Evolutionary conservation across 768 basidiomycete species (phyloP).

Genomic region (Hydnomerulius pinastri): DNA sequence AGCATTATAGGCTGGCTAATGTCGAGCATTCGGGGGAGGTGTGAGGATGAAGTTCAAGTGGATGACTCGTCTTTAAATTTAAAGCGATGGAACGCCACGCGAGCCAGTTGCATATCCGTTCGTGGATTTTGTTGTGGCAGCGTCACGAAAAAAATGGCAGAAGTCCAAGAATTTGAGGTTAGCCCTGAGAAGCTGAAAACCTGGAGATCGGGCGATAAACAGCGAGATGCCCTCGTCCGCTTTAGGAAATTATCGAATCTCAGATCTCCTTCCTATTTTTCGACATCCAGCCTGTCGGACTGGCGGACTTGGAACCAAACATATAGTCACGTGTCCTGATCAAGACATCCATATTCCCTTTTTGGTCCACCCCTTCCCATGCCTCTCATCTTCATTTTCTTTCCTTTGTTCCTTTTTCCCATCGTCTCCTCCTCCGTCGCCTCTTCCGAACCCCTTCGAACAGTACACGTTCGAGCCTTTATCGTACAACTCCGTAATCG

Average conservation of each 20-base stretch:
- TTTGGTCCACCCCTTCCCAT: constrained; percentile 17
- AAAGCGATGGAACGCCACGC: constrained; percentile 29
- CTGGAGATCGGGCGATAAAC: constrained; percentile 28
- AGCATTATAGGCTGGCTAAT: constrained; percentile 24
- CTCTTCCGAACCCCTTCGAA: constrained; percentile 10
- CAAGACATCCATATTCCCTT: constrained; percentile 17
- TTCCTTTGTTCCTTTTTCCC: constrained; percentile 19
- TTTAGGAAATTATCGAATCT: constrained; percentile 19
- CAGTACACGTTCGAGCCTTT: neutral
- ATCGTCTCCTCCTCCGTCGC: constrained; percentile 17
- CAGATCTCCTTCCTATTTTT: constrained; percentile 13
- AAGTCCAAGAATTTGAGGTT: neutral
- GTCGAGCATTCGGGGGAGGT: constrained; percentile 30
- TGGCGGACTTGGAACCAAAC: constrained; percentile 2
- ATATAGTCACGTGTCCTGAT: constrained; percentile 14
- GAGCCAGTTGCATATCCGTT: constrained; percentile 19
- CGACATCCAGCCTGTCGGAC: constrained; percentile 1
- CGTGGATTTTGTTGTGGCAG: constrained; percentile 14
- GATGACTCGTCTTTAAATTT: constrained; percentile 19
- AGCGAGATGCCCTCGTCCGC: constrained; percentile 15
- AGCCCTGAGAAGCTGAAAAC: constrained; percentile 15
- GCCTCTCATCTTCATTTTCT: constrained; percentile 3
- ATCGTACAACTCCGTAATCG: constrained; percentile 1
- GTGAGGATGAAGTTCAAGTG: constrained; percentile 21
- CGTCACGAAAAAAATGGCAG: constrained; percentile 21